Percentiles rank a stretch among this genome's conserved stretches.
These are phyloP conservation scores for Aspergillus brasiliensis DNA, from an alignment of 2,329 filamentous ascomycete species.

Conservation along the genomic window DNA sequence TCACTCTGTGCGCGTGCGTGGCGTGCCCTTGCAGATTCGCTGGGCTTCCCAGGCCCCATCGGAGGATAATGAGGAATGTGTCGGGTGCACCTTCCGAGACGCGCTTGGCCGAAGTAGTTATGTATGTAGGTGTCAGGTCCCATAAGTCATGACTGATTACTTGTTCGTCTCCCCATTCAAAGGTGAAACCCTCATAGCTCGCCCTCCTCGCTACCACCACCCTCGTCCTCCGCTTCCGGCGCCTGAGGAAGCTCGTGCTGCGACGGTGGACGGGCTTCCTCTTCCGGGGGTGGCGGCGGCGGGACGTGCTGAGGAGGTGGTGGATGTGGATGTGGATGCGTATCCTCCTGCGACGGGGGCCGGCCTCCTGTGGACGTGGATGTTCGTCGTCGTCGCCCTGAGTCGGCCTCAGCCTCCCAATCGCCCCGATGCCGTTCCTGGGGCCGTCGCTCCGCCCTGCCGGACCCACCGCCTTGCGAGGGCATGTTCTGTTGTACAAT, in stretches of 20 bases:
- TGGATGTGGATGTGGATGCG: constrained; percentile 12
- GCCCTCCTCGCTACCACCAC: constrained; percentile 47
- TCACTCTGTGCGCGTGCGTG: no score
- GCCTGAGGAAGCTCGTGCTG: background rate
- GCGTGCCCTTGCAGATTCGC: background rate
- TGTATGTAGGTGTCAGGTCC: background rate
- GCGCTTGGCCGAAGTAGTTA: background rate
- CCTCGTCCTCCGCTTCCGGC: constrained; percentile 29
- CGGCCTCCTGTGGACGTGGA: constrained; percentile 10
- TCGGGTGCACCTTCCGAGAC: background rate
- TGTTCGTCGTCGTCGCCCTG: constrained; percentile 15
- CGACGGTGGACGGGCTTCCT: background rate
- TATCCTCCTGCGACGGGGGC: background rate
- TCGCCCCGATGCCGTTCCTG: constrained; percentile 22
- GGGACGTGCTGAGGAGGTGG: constrained; percentile 13
- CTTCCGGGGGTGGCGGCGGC: constrained; percentile 10
- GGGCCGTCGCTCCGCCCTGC: constrained; percentile 16
- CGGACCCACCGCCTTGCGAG: constrained; percentile 3
- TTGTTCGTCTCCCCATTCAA: background rate
- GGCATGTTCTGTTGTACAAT: constrained; percentile 34
- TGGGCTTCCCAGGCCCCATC: background rate
- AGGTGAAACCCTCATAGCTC: constrained; percentile 34
- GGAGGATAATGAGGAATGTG: background rate
- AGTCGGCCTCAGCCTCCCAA: constrained; percentile 22
- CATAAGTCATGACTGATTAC: background rate